These are phyloP conservation scores for Nannochloris sp. DNA, from an alignment of 139 green algal genomes.

Conservation along the genomic window DNA sequence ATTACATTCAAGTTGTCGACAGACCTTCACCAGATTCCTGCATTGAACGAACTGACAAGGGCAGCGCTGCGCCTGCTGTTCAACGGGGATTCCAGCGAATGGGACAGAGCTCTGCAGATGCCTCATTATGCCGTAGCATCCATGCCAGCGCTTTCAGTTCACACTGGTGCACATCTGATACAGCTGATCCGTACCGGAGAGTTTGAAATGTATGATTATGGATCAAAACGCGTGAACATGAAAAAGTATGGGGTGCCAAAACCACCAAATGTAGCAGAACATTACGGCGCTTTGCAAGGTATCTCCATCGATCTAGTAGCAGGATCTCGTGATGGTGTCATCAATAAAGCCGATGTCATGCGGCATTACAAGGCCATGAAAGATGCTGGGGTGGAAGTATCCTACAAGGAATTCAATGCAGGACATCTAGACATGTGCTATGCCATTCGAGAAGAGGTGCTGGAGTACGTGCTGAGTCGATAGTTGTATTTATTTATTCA, in stretches of 20 bases:
- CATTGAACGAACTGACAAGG: constrained; percentile 39
- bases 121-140: constrained; percentile 73
- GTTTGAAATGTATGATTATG: constrained; percentile 84
- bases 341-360: constrained; percentile 48
- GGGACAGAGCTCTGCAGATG: constrained; percentile 75
- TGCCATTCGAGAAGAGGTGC: constrained; percentile 49
- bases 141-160: constrained; percentile 76
- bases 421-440: constrained; percentile 91
- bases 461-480: constrained; percentile 38
- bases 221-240: constrained; percentile 40
- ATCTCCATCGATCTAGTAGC: constrained; percentile 80
- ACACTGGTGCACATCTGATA: constrained; percentile 40
- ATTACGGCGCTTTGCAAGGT: constrained; percentile 57
- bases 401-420: constrained; percentile 67
- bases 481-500: constrained; percentile 22
- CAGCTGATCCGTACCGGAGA: constrained; percentile 27
- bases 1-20: constrained; percentile 54
- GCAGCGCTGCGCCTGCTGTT: constrained; percentile 32
- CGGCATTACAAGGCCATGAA: constrained; percentile 54
- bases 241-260: constrained; percentile 46
- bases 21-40: constrained; percentile 49
- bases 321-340: constrained; percentile 67
- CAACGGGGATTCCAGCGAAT: constrained; percentile 61
- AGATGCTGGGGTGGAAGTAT: constrained; percentile 47
- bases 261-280: constrained; percentile 53